Percentiles rank a stretch among this genome's conserved stretches.
These are phyloP conservation scores for Apiospora hydei DNA, from an alignment of 2,329 filamentous ascomycete species.

Conservation along the genomic window DNA sequence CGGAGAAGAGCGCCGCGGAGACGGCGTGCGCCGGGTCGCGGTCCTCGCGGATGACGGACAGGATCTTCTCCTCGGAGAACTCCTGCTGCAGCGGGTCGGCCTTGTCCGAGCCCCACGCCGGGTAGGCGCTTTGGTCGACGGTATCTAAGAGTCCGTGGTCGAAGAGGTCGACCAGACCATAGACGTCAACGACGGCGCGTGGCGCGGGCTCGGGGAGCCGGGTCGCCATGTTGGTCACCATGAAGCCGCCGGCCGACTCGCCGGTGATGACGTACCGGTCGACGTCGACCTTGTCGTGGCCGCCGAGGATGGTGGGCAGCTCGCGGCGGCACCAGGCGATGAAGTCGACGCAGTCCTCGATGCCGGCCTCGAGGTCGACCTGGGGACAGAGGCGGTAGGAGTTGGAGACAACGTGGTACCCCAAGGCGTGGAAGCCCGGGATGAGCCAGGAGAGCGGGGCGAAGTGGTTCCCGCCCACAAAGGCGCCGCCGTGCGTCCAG, in stretches of 20 bases:
- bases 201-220: conserved; percentile 7
- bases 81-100: conserved; percentile 3
- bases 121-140: conserved; percentile 12
- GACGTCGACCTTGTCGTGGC: conserved; percentile 14
- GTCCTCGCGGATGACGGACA: conserved; percentile 11
- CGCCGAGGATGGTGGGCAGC: conserved; percentile 20
- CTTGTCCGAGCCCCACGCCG: neutral
- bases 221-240: conserved; percentile 21
- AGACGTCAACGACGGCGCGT: conserved; percentile 5
- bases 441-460: conserved; percentile 19
- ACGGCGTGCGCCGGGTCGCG: conserved; percentile 14
- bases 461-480: conserved; percentile 9
- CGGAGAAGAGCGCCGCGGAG: neutral
- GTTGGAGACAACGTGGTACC: conserved; percentile 21
- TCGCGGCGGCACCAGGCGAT: conserved; percentile 20
- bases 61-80: conserved; percentile 18
- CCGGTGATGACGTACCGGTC: conserved; percentile 18
- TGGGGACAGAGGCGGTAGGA: conserved; percentile 19
- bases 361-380: conserved; percentile 1
- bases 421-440: conserved; percentile 21
- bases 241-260: conserved; percentile 13
- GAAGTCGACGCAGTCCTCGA: conserved; percentile 21
- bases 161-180: conserved; percentile 14
- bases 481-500: conserved; percentile 22
- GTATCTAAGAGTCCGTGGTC: conserved; percentile 8